A percentile compares a stretch with the other conserved stretches of the same genome.
Conservation (phyloP, 1,284 basidiomycete species). For the Malassezia psittaci region DNA sequence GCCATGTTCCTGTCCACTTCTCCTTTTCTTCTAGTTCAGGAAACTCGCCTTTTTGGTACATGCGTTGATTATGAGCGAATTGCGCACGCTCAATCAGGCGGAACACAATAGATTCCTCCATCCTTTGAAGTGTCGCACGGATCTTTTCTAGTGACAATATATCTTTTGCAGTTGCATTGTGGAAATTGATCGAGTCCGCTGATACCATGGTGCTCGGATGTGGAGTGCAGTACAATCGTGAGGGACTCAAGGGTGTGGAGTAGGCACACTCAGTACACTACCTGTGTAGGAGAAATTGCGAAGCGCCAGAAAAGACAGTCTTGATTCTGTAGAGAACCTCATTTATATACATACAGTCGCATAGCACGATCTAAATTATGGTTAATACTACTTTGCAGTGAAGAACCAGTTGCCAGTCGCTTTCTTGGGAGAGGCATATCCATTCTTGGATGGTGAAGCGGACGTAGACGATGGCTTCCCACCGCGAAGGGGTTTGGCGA, state of each 20-base stretch:
- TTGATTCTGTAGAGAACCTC: too few species aligned
- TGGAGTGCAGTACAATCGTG: background rate
- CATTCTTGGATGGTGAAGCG: background rate
- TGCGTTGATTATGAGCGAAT: conserved; percentile 83
- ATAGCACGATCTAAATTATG: too few species aligned
- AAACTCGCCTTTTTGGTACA: conserved; percentile 73
- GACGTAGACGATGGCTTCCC: conserved; percentile 49
- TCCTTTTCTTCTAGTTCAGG: conserved; percentile 57
- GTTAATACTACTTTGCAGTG: conserved; percentile 8
- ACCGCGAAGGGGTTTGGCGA: conserved; percentile 89
- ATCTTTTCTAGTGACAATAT: conserved; percentile 74
- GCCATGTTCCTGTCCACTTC: conserved; percentile 73
- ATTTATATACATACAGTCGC: too few species aligned
- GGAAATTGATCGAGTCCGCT: conserved; percentile 30
- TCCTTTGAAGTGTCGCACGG: conserved; percentile 69
- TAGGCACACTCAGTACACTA: too few species aligned
- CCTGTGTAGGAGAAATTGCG: too few species aligned
- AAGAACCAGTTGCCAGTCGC: conserved; percentile 11
- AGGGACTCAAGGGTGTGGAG: too few species aligned
- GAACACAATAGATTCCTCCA: conserved; percentile 99
- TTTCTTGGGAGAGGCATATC: background rate
- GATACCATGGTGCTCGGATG: background rate
- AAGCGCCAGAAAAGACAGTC: too few species aligned
- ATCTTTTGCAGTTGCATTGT: conserved; percentile 23
- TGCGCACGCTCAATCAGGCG: conserved; percentile 80